These are phyloP conservation scores for Aureobasidium vineae DNA, from an alignment of 2,329 filamentous ascomycete genomes.

Conservation along the genomic window DNA sequence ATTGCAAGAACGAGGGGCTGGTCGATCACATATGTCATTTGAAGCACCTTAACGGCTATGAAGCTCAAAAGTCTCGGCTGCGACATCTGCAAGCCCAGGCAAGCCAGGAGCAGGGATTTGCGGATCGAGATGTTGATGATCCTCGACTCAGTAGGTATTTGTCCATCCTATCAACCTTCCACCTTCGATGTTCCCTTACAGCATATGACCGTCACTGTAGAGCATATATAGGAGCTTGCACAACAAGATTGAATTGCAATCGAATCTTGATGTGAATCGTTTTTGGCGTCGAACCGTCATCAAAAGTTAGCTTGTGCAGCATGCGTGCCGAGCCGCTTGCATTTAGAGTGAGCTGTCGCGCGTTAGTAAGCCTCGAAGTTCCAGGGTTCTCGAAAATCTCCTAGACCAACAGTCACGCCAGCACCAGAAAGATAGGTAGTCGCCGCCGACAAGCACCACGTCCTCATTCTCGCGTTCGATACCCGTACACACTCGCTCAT, in stretches of 20 bases:
- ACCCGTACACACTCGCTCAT: too few species aligned
- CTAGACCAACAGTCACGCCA: conserved; percentile 6
- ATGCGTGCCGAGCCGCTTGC: conserved; percentile 23
- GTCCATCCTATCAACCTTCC: too few species aligned
- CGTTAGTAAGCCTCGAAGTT: conserved; percentile 24
- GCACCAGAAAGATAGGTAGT: not conserved
- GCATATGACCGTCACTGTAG: not conserved
- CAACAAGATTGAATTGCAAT: not conserved
- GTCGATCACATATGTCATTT: conserved; percentile 14
- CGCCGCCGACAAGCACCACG: not conserved
- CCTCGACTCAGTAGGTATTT: not conserved
- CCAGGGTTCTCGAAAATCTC: conserved; percentile 24
- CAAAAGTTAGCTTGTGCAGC: conserved; percentile 8
- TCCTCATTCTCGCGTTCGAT: not conserved
- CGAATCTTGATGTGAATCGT: not conserved
- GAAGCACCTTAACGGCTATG: conserved; percentile 7
- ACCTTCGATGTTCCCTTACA: too few species aligned
- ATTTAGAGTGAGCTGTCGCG: conserved; percentile 25
- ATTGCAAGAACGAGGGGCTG: not conserved
- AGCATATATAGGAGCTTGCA: not conserved
- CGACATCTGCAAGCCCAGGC: conserved; percentile 17
- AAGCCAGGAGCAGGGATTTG: conserved; percentile 24
- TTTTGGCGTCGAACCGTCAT: conserved; percentile 15
- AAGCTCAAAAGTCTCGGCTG: conserved; percentile 24
- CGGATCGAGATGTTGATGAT: conserved; percentile 19